A percentile compares a stretch with the other conserved stretches of the same genome.
phyloP scores from a whole-genome alignment of 2,329 filamentous ascomycete species.

The Exophiala sideris region DNA sequence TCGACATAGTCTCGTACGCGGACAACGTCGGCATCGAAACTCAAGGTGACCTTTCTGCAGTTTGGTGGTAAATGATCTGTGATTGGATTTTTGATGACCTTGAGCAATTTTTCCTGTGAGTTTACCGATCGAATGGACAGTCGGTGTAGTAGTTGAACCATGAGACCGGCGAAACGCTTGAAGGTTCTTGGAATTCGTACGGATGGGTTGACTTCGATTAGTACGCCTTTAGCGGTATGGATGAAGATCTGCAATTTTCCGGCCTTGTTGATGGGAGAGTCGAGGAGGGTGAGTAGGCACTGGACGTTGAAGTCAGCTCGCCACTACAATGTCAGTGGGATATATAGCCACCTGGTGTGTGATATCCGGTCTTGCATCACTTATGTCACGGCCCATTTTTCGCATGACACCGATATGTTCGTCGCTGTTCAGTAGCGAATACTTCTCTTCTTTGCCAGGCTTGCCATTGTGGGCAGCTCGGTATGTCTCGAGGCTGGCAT shows the following conservation, averaged over 20 bases:
- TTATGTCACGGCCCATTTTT: slow-evolving; percentile 99
- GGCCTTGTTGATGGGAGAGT: slow-evolving; percentile 98
- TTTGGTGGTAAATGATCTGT: slow-evolving; percentile 95
- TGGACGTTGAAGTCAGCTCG: slow-evolving; percentile 42
- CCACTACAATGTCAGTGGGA: slow-evolving; percentile 17
- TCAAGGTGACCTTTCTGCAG: slow-evolving; percentile 95
- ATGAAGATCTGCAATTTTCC: slow-evolving; percentile 98
- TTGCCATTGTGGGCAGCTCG: slow-evolving; percentile 74
- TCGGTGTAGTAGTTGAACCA: slow-evolving; percentile 95
- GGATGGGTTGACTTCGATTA: slow-evolving; percentile 97
- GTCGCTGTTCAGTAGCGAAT: slow-evolving; percentile 95
- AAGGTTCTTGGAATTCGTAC: slow-evolving; percentile 97
- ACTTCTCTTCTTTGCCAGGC: slow-evolving; percentile 81
- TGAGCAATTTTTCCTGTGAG: slow-evolving; percentile 94
- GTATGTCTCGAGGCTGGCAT: slow-evolving; percentile 97
- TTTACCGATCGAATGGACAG: slow-evolving; percentile 94
- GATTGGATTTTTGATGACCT: slow-evolving; percentile 97
- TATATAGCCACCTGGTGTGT: slow-evolving; percentile 77
- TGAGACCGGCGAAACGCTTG: slow-evolving; percentile 96
- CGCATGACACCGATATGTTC: slow-evolving; percentile 99
- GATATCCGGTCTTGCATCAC: slow-evolving; percentile 94
- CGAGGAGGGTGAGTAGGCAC: slow-evolving; percentile 94
- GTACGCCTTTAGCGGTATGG: slow-evolving; percentile 91
- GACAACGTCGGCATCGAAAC: slow-evolving; percentile 85
- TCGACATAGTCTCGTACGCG: slow-evolving; percentile 87